Base-by-base conservation (phyloP, 2,329 filamentous ascomycete species). In the Fusarium oxysporum region DNA sequence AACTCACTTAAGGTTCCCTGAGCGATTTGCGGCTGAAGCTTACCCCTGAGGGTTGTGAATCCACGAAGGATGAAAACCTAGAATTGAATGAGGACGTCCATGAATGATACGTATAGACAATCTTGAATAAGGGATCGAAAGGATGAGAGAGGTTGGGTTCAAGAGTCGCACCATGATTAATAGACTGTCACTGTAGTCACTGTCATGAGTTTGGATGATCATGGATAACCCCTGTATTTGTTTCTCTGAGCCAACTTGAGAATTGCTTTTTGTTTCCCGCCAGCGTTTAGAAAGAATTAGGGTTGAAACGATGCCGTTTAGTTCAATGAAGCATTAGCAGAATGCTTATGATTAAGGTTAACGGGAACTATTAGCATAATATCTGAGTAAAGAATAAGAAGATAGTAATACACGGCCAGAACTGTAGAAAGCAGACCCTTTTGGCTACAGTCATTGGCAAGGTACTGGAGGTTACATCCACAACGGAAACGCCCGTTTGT, bases 131-230 rank as follows among this genome's bases (percentile, higher is more conserved):
- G 44, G 40, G 19, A 58, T 30, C n/a, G 6, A 35, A 58, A 48
- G 51, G 47, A 45, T 47, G 35, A 35, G 41, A 25, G 40, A 38
- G 19, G 14, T 41, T 58, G 37, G 16, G 21, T n/a, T 56, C 37
- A 47, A 55, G 40, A 53, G 72, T 73, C 69, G 54, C 74, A 76
- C 68, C 65, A 75, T 62, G 23, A 33, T 35, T 23, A 21, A 43
- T 47, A 48, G 38, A 21, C 45, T 60, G 25, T 30, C 25, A 43
- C 16, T 33, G 16, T 13, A 28, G 50, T 55, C n/a, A 19, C 33
- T 38, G 25, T 23, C 14, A 8, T 59, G 45, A 59, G 19, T 45
- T 37, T 55, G 35, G 17, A 45, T 61, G 10, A 32, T 44, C 51
- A 64, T 68, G 43, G 48, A 51, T 66, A 14, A 17, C 30, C 45